phyloP scores from a whole-genome alignment of 2,329 filamentous ascomycete genomes.

The Claviceps digitariae region DNA sequence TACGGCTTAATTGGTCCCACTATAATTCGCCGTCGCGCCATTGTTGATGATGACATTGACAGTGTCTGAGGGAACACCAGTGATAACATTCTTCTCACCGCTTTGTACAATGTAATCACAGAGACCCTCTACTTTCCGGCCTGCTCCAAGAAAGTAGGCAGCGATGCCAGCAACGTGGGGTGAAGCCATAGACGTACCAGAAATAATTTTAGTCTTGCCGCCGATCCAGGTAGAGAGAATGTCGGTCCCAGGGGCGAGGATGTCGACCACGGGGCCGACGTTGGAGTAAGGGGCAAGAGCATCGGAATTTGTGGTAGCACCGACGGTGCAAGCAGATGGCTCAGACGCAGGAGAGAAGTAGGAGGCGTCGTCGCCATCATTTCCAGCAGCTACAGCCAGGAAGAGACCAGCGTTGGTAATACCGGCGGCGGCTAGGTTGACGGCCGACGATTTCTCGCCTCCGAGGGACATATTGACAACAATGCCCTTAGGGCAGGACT shows the following conservation, averaged over 20 bases:
- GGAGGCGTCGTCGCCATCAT: conserved; percentile 28
- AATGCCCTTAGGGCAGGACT: conserved; percentile 26
- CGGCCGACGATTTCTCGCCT: conserved; percentile 26
- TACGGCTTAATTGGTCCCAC: too few relatives aligned
- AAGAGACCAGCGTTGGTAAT: conserved; percentile 32
- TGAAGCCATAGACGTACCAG: conserved; percentile 29
- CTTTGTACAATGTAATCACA: conserved; percentile 31
- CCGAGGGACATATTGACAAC: conserved; percentile 44
- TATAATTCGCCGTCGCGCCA: too few relatives aligned
- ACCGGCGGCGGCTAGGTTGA: conserved; percentile 34
- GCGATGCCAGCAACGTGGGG: conserved; percentile 27
- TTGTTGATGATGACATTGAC: conserved; percentile 44
- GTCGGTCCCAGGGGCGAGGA: conserved; percentile 33
- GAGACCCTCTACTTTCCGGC: conserved; percentile 29
- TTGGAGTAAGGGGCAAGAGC: conserved; percentile 33
- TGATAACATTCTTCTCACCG: conserved; percentile 26
- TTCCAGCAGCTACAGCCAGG: conserved; percentile 42
- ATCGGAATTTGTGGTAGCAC: conserved; percentile 26
- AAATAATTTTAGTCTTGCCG: conserved; percentile 23
- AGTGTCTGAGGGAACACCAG: conserved; percentile 27
- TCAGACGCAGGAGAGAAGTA: conserved; percentile 32
- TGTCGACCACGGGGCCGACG: conserved; percentile 31
- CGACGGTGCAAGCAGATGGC: conserved; percentile 34
- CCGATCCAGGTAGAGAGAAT: conserved; percentile 32
- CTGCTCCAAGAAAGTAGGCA: conserved; percentile 32